Conservation (phyloP, 176 grass and related monocot species). For the Hyparrhenia diplandra region DNA sequence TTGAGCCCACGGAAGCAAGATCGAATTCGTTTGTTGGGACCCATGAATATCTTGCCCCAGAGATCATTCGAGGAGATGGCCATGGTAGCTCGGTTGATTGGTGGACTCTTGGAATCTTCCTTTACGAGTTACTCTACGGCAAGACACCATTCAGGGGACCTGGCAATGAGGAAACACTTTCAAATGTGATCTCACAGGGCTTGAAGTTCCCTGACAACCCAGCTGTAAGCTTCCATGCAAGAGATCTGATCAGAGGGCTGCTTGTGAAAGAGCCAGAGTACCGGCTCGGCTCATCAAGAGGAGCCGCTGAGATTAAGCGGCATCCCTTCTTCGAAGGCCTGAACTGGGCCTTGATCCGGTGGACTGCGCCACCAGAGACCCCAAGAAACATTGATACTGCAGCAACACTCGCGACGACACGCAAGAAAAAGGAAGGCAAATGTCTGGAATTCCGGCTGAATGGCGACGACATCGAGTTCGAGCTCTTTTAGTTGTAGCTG, state of each 20-base stretch:
- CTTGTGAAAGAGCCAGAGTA: slow-evolving; percentile 90
- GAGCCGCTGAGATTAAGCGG: slow-evolving; percentile 86
- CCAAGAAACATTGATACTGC: slow-evolving; percentile 43
- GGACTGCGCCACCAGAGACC: slow-evolving; percentile 70
- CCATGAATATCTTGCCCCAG: slow-evolving; percentile 90
- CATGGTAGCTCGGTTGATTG: slow-evolving; percentile 96
- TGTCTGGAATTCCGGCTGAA: slow-evolving; percentile 82
- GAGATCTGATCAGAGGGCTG: slow-evolving; percentile 82
- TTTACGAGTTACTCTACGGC: slow-evolving; percentile 82
- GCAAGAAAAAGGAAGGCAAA: slow-evolving; percentile 84
- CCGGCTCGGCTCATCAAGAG: slow-evolving; percentile 59
- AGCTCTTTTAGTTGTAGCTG: slow-evolving; percentile 61
- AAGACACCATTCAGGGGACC: slow-evolving; percentile 80
- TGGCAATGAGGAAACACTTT: slow-evolving; percentile 77
- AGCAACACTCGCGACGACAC: slow-evolving; percentile 7
- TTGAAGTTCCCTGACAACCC: slow-evolving; percentile 76
- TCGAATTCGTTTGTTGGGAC: slow-evolving; percentile 97
- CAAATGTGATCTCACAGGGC: slow-evolving; percentile 75
- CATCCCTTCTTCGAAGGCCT: slow-evolving; percentile 92
- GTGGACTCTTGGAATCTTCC: slow-evolving; percentile 97
- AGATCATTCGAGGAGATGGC: slow-evolving; percentile 96
- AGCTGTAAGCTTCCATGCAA: slow-evolving; percentile 59
- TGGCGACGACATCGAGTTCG: slow-evolving; percentile 81
- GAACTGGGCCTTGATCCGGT: slow-evolving; percentile 94
- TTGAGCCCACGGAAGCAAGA: slow-evolving; percentile 78